Evolutionary conservation across 805 yeast species (phyloP).

Genomic region (Candida tibetensis): DNA sequence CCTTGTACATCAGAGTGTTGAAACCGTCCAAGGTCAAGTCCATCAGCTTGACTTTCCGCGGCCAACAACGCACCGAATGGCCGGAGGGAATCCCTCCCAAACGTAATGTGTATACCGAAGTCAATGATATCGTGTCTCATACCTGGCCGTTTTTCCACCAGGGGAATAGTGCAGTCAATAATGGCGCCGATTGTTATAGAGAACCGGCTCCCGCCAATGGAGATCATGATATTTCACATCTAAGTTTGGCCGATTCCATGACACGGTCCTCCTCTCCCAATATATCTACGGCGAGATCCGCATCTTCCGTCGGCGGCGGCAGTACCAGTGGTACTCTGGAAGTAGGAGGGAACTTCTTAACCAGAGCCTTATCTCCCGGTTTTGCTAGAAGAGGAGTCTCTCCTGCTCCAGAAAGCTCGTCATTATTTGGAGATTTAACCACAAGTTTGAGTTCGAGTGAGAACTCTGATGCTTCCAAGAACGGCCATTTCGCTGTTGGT

Average conservation of each 20-base stretch:
- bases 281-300: not conserved
- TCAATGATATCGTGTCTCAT: slow-evolving; percentile 66
- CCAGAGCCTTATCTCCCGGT: slow-evolving; percentile 24
- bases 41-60: slow-evolving; percentile 60
- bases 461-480: slow-evolving; percentile 17
- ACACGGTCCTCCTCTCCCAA: slow-evolving; percentile 17
- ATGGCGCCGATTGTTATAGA: slow-evolving; percentile 48
- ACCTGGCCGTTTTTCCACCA: slow-evolving; percentile 83
- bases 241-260: slow-evolving; percentile 31
- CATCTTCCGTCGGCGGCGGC: not conserved
- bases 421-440: slow-evolving; percentile 23
- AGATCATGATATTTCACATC: slow-evolving; percentile 33
- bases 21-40: slow-evolving; percentile 72
- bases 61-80: slow-evolving; percentile 83
- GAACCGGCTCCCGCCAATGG: slow-evolving; percentile 15
- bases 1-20: slow-evolving; percentile 62
- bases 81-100: slow-evolving; percentile 98
- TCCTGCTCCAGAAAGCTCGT: slow-evolving; percentile 27
- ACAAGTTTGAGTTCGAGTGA: slow-evolving; percentile 21
- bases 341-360: slow-evolving; percentile 23
- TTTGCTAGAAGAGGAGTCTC: slow-evolving; percentile 28
- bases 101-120: slow-evolving; percentile 61
- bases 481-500: slow-evolving; percentile 66
- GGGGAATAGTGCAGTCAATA: slow-evolving; percentile 23
- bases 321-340: not conserved